Evolutionary conservation across 139 green algal genomes (phyloP).

Genomic region (Coelastrella sp.): DNA sequence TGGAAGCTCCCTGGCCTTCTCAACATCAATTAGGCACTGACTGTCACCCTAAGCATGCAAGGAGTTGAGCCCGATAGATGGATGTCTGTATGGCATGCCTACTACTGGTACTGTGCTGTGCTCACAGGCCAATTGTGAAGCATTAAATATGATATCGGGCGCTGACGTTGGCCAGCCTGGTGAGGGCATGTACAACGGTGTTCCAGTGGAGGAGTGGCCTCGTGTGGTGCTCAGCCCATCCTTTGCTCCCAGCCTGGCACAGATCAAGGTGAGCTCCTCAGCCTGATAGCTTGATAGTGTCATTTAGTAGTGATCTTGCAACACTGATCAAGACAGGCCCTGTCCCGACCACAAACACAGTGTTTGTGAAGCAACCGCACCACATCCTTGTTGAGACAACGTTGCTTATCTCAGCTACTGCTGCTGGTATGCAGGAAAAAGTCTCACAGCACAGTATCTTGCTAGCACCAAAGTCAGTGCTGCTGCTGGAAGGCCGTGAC

Average conservation of each 20-base stretch:
- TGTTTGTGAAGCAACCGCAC: not conserved
- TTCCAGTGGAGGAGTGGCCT: conserved; percentile 77
- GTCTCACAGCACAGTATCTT: conserved; percentile 53
- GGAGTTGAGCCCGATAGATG: too few species aligned
- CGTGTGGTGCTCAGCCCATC: conserved; percentile 80
- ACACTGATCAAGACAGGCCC: too few species aligned
- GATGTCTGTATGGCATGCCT: too few species aligned
- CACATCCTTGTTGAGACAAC: not conserved
- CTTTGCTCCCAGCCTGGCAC: conserved; percentile 80
- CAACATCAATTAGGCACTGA: not conserved
- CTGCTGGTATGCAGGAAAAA: conserved; percentile 55
- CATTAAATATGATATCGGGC: conserved; percentile 47
- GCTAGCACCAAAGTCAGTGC: conserved; percentile 56
- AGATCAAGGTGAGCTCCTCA: conserved; percentile 68
- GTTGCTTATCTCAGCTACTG: not conserved
- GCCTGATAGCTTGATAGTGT: too few species aligned
- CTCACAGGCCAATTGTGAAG: conserved; percentile 52
- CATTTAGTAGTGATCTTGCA: too few species aligned
- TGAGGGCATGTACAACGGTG: conserved; percentile 66
- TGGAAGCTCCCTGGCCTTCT: too few species aligned
- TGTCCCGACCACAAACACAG: not conserved
- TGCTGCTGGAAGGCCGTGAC: conserved; percentile 82
- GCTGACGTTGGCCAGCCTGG: conserved; percentile 29
- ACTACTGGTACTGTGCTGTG: not conserved
- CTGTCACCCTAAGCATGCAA: not conserved